A percentile compares a stretch with the other conserved stretches of the same genome.
phyloP scores from a whole-genome alignment of 805 yeast species.

The Diddensiella caesifluorescens region DNA sequence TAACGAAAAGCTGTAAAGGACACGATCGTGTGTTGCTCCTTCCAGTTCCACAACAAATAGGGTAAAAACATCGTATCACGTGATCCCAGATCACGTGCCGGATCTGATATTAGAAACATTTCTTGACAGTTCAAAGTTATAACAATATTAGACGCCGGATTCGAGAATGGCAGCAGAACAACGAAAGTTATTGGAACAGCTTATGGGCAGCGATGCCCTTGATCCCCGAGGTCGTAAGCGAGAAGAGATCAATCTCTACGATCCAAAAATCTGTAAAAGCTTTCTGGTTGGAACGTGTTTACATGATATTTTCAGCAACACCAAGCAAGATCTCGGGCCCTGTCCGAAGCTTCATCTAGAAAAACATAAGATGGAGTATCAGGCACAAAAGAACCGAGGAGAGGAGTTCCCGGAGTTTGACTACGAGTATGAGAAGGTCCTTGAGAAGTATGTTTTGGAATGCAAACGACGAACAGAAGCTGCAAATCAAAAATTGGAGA shows the following conservation, averaged over 20 bases:
- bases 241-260: conserved; percentile 41
- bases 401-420: conserved; percentile 43
- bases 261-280: conserved; percentile 66
- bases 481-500: conserved; percentile 61
- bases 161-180: conserved; percentile 71
- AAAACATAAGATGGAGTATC: conserved; percentile 64
- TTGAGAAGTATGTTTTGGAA: conserved; percentile 56
- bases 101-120: too few relatives aligned
- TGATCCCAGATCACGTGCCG: too few relatives aligned
- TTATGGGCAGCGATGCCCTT: conserved; percentile 56
- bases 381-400: conserved; percentile 35
- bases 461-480: conserved; percentile 59
- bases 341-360: conserved; percentile 75
- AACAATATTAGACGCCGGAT: too few relatives aligned
- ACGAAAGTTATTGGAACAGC: conserved; percentile 65
- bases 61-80: too few relatives aligned
- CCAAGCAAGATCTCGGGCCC: conserved; percentile 76
- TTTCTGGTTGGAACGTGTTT: conserved; percentile 86
- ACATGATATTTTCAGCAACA: conserved; percentile 72
- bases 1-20: neutral
- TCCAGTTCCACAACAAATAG: too few relatives aligned
- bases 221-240: conserved; percentile 24
- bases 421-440: conserved; percentile 39
- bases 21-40: too few relatives aligned
- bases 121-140: too few relatives aligned